Evolutionary conservation across 192 early-diverging fungal genomes (phyloP).

Genomic region (Dissophora globulifera): DNA sequence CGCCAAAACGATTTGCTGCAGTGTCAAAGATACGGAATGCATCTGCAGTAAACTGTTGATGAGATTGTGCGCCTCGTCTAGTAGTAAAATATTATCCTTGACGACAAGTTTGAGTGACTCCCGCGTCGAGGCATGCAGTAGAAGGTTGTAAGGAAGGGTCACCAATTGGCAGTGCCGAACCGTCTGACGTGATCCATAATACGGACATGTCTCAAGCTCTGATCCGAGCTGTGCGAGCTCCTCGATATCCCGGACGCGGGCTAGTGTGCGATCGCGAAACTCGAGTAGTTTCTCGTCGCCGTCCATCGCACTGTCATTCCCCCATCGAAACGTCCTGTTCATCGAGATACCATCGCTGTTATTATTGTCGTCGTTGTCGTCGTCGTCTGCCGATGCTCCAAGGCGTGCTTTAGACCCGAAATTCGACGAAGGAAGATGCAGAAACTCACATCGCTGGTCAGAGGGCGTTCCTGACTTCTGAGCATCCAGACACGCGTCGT

Average conservation of each 20-base stretch:
- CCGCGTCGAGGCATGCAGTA: slow-evolving; percentile 79
- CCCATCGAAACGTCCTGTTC: slow-evolving; percentile 2
- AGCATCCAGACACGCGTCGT: slow-evolving; percentile 85
- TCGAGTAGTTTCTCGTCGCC: slow-evolving; percentile 63
- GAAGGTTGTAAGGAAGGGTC: slow-evolving; percentile 88
- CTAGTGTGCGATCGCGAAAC: slow-evolving; percentile 63
- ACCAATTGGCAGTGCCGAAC: slow-evolving; percentile 72
- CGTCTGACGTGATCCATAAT: slow-evolving; percentile 81
- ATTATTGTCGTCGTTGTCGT: not conserved
- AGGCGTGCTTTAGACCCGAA: slow-evolving; percentile 4
- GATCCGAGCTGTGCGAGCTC: slow-evolving; percentile 78
- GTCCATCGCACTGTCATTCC: not conserved
- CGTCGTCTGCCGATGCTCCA: not conserved
- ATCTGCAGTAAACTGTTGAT: slow-evolving; percentile 79
- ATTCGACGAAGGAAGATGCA: slow-evolving; percentile 8
- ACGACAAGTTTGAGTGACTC: slow-evolving; percentile 80
- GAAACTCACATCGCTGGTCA: slow-evolving; percentile 30
- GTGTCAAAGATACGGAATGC: slow-evolving; percentile 70
- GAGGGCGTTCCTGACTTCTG: slow-evolving; percentile 66
- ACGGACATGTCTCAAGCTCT: slow-evolving; percentile 73
- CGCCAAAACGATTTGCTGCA: slow-evolving; percentile 61
- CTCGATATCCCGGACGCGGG: slow-evolving; percentile 82
- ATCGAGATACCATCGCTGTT: not conserved
- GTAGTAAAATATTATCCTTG: slow-evolving; percentile 76
- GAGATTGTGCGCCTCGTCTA: slow-evolving; percentile 86